Base-by-base conservation (phyloP, 73 alveolate genomes). In the Paraurostyla sp. region DNA sequence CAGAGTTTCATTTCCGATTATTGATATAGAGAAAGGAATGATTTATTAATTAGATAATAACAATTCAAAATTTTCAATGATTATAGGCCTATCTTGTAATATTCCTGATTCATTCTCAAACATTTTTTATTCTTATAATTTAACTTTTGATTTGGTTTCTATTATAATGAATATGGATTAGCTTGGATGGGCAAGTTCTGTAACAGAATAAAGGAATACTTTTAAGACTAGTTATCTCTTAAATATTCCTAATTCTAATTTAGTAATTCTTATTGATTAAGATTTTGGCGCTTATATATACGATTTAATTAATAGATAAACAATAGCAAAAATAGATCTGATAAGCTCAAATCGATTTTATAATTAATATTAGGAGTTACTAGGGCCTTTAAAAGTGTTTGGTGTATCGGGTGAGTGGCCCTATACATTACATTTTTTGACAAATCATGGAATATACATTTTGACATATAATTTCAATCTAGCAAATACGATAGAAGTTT, bases 41-140 rank as follows among this genome's bases (percentile, higher is more conserved):
- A 22, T 22, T 23, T 3, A 32, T 9, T 35, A 7, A 65, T 33
- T 65, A 11, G 25, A 9, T 38, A 6, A 38, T 6, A 36, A 32
- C 4, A 38, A 38, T 38, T 15, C 16, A 22, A 0, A 2, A 20
- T 1, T 65, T 3, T 38, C 4, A 18, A 65, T 30, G 32, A 65
- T 65, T 56, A 38, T 65, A 1, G 82, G 59, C 1, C 23, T 65
- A 18, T 33, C 82, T 2, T 65, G 82, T 38, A 40, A 65, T 1
- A 65, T 65, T 23, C 82, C 82, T 0, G 18, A 38, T 38, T 65
- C 82, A 1, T 65, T 65, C 25, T 65, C 82, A 16, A 65, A 65
- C 41, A 65, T 65, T 15, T 33, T 65, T 22, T 65, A 38, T 40
- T 2, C 41, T 1, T 42, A 38, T 15, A 65, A 65, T 30, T 4